Evolutionary conservation across 306 rosid genomes (phyloP).

Genomic region (Quercus gilva): DNA sequence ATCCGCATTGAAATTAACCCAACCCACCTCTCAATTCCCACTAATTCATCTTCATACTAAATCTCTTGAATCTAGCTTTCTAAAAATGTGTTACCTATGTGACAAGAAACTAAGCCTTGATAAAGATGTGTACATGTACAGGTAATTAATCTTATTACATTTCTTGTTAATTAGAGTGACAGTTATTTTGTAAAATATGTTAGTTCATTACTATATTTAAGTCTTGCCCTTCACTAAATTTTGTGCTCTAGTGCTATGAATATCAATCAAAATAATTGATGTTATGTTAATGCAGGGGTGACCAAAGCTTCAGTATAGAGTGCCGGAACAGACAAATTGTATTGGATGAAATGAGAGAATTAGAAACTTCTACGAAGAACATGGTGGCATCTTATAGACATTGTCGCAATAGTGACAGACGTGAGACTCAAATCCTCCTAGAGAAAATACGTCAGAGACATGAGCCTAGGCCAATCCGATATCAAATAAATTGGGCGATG

Average conservation of each 20-base stretch:
- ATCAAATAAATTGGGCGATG: background rate
- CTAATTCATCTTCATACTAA: background rate
- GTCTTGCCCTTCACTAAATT: background rate
- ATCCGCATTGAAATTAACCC: conserved; percentile 25
- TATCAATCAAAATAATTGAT: background rate
- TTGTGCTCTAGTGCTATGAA: background rate
- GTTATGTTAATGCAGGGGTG: conserved; percentile 35
- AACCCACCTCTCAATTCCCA: conserved; percentile 8
- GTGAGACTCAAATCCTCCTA: background rate
- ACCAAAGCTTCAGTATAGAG: conserved; percentile 43
- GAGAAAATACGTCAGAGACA: background rate
- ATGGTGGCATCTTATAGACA: conserved; percentile 27
- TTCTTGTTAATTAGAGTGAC: no score
- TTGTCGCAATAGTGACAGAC: background rate
- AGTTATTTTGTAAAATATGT: background rate
- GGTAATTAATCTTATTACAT: conserved; percentile 18
- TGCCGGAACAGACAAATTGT: conserved; percentile 45
- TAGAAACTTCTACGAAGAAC: conserved; percentile 42
- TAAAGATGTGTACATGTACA: conserved; percentile 56
- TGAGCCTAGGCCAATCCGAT: background rate
- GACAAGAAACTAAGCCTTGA: conserved; percentile 38
- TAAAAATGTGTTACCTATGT: conserved; percentile 46
- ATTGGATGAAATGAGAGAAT: conserved; percentile 38
- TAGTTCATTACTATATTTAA: background rate
- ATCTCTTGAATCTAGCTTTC: conserved; percentile 25